These are phyloP conservation scores for Microbotryum violaceum DNA, from an alignment of 1,284 basidiomycete genomes.

Conservation along the genomic window DNA sequence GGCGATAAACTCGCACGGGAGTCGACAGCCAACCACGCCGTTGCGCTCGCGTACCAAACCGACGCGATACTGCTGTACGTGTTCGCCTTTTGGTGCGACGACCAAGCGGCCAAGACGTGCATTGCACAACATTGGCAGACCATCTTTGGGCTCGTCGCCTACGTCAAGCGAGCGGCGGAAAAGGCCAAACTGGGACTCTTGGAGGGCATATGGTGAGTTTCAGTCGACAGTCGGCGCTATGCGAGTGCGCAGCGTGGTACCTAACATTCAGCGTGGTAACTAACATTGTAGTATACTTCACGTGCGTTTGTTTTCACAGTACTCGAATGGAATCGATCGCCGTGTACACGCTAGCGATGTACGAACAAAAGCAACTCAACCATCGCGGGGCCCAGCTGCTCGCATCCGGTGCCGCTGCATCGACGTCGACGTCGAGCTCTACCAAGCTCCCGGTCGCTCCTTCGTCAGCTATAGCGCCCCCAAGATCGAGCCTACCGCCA, in stretches of 20 bases:
- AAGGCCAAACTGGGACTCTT: slow-evolving; percentile 14
- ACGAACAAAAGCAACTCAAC: slow-evolving; percentile 27
- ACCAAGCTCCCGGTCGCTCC: not conserved
- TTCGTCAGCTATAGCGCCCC: not conserved
- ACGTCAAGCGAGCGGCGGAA: slow-evolving; percentile 30
- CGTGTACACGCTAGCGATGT: slow-evolving; percentile 19
- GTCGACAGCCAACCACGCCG: slow-evolving; percentile 20
- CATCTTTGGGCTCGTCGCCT: slow-evolving; percentile 32
- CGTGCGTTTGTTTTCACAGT: not conserved
- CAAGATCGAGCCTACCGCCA: not conserved
- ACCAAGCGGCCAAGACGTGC: slow-evolving; percentile 36
- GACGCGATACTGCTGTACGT: slow-evolving; percentile 48
- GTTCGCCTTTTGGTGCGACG: slow-evolving; percentile 48
- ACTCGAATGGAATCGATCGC: slow-evolving; percentile 26
- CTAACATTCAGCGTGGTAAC: no score
- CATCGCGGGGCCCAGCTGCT: slow-evolving; percentile 17
- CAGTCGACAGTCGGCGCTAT: no score
- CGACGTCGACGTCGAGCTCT: not conserved
- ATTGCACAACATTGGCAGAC: slow-evolving; percentile 30
- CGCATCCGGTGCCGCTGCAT: not conserved
- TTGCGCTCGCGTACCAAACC: slow-evolving; percentile 44
- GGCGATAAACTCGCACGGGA: slow-evolving; percentile 35
- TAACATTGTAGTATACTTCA: not conserved
- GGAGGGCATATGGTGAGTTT: slow-evolving; percentile 21
- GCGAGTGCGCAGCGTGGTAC: no score